Base-by-base conservation (phyloP, 192 early-diverging fungal species). In the Helicostylum pulchrum region DNA sequence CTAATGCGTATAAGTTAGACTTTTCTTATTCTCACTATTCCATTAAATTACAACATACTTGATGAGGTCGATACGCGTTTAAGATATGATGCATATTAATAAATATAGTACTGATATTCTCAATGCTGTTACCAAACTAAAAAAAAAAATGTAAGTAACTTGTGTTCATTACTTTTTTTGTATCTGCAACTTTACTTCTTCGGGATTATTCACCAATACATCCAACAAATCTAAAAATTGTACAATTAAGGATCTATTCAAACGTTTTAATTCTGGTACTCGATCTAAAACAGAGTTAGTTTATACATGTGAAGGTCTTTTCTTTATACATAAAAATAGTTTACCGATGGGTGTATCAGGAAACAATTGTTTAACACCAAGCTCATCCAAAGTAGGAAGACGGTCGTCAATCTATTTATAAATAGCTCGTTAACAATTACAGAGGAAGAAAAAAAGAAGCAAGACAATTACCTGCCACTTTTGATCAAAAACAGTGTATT, bases 21-120 rank as follows among this genome's bases (percentile, higher is more conserved):
- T 26, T 26, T 26, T 26, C n/a, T 26, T 26, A 26, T 2, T 26
- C 26, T 26, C 26, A 26, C 26, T 26, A 26, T 47, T 45, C 11
- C 26, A 32, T 44, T 3, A 31, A 12, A 7, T 1, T 14, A 31
- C 32, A 42, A 31, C 36, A 68, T 73, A 87, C 88, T 71, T 90
- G 92, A 70, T 91, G 90, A 53, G 84, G 82, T 21, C 92, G 81
- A 59, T 89, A 91, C 64, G 90, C 88, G 73, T 93, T 91, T n/a
- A 93, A 74, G 34, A 93, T 78, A 66, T 91, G 90, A 74, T 93
- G 89, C 74, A 88, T 87, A 61, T 93, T 91, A 61, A 89, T 81
- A 32, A 93, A 78, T 21, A 90, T 83, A 11, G 81, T 75, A 59
- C 87, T 80, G 53, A 93, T 79, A 46, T 87, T 80, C 36, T 89